Conservation (phyloP, 2,329 filamentous ascomycete genomes). For the Zymoseptoria crescenta region DNA sequence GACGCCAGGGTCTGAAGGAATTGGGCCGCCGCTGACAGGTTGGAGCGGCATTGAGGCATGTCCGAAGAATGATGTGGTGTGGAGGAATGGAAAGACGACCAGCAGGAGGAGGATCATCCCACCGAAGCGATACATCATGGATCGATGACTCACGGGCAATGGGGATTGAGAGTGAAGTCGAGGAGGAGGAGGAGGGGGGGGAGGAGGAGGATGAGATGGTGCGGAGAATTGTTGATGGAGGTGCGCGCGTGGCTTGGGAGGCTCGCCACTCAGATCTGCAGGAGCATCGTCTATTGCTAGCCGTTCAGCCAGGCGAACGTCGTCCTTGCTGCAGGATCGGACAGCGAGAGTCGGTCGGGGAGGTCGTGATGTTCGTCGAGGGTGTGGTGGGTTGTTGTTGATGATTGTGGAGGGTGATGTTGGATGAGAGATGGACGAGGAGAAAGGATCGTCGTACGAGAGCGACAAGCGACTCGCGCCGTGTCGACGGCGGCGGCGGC, state of each 20-base stretch:
- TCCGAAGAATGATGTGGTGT: constrained; percentile 17
- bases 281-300: constrained; percentile 9
- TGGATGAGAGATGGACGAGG: too few relatives aligned
- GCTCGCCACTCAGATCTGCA: constrained; percentile 11
- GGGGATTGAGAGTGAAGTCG: constrained; percentile 12
- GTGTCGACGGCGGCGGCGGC: too few relatives aligned
- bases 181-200: not conserved
- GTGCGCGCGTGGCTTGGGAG: not conserved
- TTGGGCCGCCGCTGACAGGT: constrained; percentile 25
- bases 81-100: constrained; percentile 22
- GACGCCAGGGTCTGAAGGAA: constrained; percentile 14
- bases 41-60: constrained; percentile 20
- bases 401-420: not conserved
- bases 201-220: not conserved
- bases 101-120: constrained; percentile 21
- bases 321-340: constrained; percentile 24
- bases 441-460: too few relatives aligned
- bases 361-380: not conserved
- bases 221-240: constrained; percentile 3
- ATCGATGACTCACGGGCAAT: constrained; percentile 11
- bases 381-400: not conserved
- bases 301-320: constrained; percentile 21
- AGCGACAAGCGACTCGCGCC: too few relatives aligned
- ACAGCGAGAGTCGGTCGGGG: constrained; percentile 12
- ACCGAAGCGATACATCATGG: constrained; percentile 23